These are phyloP conservation scores for Penicillium expansum DNA, from an alignment of 2,329 filamentous ascomycete species.

Conservation along the genomic window DNA sequence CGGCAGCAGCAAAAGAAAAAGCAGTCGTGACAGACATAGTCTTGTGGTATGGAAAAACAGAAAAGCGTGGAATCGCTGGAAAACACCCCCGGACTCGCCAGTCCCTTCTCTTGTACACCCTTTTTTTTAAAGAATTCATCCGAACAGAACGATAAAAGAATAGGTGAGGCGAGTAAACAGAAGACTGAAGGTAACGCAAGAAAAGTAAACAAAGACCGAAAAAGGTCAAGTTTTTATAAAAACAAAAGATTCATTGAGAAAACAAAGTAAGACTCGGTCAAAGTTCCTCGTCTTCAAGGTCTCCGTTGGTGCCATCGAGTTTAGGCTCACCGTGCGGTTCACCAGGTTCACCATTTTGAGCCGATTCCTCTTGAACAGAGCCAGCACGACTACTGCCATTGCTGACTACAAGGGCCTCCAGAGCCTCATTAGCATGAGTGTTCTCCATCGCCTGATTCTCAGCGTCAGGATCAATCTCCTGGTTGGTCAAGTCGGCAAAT, in stretches of 20 bases:
- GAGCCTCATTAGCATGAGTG: slow-evolving; percentile 48
- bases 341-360: slow-evolving; percentile 22
- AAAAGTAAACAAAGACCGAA: slow-evolving; percentile 8
- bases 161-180: slow-evolving; percentile 12
- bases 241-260: slow-evolving; percentile 8
- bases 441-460: slow-evolving; percentile 41
- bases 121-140: slow-evolving; percentile 15
- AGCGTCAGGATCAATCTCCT: slow-evolving; percentile 38
- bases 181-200: slow-evolving; percentile 6
- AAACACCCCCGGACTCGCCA: slow-evolving; percentile 20
- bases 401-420: slow-evolving; percentile 44
- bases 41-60: slow-evolving; percentile 15
- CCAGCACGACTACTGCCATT: slow-evolving; percentile 35
- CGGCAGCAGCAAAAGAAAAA: slow-evolving; percentile 18
- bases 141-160: slow-evolving; percentile 3
- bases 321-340: slow-evolving; percentile 14
- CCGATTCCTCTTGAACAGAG: slow-evolving; percentile 28
- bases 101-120: slow-evolving; percentile 24
- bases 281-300: slow-evolving; percentile 3
- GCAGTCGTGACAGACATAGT: slow-evolving; percentile 23
- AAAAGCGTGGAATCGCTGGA: slow-evolving; percentile 15
- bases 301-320: not conserved
- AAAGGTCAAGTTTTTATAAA: slow-evolving; percentile 12
- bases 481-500: slow-evolving; percentile 48
- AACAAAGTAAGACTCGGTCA: not conserved